Percentiles rank a stretch among this genome's conserved stretches.
Conservation (phyloP, 768 basidiomycete species). For the Suillus bovinus region DNA sequence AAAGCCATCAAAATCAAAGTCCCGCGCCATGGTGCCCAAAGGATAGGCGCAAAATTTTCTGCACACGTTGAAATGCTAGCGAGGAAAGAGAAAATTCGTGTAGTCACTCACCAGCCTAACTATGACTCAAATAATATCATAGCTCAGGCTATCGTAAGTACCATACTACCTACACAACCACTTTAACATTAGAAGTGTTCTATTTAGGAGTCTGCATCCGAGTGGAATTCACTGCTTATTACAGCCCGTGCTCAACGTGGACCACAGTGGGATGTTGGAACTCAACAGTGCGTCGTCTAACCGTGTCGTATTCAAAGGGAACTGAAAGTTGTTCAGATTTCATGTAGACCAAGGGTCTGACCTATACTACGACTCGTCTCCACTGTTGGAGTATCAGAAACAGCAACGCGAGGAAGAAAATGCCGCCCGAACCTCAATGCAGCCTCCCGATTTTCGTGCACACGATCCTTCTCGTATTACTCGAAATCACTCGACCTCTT, state of each 20-base stretch:
- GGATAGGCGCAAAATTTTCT: constrained; percentile 62
- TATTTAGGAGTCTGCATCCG: constrained; percentile 71
- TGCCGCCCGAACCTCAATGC: constrained; percentile 29
- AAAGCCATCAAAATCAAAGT: constrained; percentile 63
- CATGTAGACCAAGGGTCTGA: constrained; percentile 73
- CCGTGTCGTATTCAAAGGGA: neutral
- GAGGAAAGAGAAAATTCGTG: constrained; percentile 52
- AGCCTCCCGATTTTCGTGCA: constrained; percentile 32
- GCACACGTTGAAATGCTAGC: constrained; percentile 59
- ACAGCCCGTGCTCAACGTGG: constrained; percentile 81
- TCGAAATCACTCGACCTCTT: constrained; percentile 31
- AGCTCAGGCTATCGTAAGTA: constrained; percentile 65
- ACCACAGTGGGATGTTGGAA: constrained; percentile 86
- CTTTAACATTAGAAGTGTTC: neutral
- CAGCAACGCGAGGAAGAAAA: constrained; percentile 34
- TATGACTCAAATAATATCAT: constrained; percentile 50
- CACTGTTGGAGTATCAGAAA: constrained; percentile 53
- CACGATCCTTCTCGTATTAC: constrained; percentile 35
- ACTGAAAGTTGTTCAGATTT: constrained; percentile 48
- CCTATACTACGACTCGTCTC: constrained; percentile 71
- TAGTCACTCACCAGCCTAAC: constrained; percentile 52
- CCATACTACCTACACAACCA: neutral
- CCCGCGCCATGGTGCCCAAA: constrained; percentile 75
- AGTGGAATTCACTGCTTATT: constrained; percentile 82
- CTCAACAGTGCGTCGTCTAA: constrained; percentile 66